Evolutionary conservation across 2,329 filamentous ascomycete genomes (phyloP).

Genomic region (Talaromyces pinophilus): DNA sequence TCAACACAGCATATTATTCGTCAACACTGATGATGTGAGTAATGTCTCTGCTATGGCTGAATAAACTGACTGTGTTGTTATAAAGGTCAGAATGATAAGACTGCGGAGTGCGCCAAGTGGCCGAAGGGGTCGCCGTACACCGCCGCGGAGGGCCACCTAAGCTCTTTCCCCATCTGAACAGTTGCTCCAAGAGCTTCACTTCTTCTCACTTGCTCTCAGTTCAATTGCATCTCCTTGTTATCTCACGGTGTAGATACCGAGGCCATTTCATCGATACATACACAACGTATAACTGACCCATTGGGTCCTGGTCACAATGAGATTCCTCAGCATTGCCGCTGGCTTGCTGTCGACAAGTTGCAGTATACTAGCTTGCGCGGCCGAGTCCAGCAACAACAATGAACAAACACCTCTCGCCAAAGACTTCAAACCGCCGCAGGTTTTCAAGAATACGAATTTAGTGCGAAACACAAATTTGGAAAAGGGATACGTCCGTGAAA

Average conservation of each 20-base stretch:
- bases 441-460: constrained; percentile 91
- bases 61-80: not conserved
- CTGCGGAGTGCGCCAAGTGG: constrained; percentile 36
- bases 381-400: constrained; percentile 30
- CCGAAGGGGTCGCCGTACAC: constrained; percentile 39
- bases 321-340: constrained; percentile 42
- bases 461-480: constrained; percentile 89
- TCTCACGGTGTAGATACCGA: constrained; percentile 25
- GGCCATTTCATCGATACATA: constrained; percentile 27
- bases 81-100: constrained; percentile 19
- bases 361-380: constrained; percentile 35
- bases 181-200: not conserved
- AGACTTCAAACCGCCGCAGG: constrained; percentile 78
- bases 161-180: constrained; percentile 29
- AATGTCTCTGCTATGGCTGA: not conserved
- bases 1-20: not conserved
- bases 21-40: not conserved
- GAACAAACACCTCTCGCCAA: constrained; percentile 40
- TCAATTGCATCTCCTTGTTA: constrained; percentile 20
- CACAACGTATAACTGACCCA: constrained; percentile 32
- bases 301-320: constrained; percentile 39
- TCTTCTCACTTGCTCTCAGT: not conserved
- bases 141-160: constrained; percentile 40
- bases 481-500: constrained; percentile 87
- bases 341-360: constrained; percentile 36